Evolutionary conservation across 345 rosid species (phyloP).

Genomic region (Noccaea bulbosa): DNA sequence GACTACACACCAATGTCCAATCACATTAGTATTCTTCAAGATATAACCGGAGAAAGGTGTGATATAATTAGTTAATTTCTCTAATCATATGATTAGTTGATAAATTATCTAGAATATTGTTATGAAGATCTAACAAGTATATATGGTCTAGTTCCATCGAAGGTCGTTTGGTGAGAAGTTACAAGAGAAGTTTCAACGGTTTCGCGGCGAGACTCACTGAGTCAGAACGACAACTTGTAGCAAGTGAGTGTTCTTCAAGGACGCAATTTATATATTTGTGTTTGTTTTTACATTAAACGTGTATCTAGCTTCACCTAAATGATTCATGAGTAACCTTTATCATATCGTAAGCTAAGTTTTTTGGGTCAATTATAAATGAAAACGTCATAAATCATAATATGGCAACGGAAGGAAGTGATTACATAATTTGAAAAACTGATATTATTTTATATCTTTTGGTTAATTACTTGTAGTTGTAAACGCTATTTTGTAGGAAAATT

Average conservation of each 20-base stretch:
- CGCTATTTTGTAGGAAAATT: too few relatives aligned
- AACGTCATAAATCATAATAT: background rate
- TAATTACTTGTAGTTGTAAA: too few relatives aligned
- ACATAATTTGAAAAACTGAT: too few relatives aligned
- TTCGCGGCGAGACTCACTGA: conserved; percentile 56
- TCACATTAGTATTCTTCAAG: conserved; percentile 48
- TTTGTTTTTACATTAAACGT: background rate
- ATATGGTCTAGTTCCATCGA: conserved; percentile 33
- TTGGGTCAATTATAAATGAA: background rate
- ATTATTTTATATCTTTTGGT: too few relatives aligned
- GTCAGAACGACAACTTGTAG: conserved; percentile 50
- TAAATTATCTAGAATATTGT: too few relatives aligned
- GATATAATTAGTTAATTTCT: background rate
- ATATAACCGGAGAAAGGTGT: conserved; percentile 38
- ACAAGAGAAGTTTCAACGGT: conserved; percentile 64
- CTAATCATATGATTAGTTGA: too few relatives aligned
- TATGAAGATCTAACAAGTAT: background rate
- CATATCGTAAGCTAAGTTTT: background rate
- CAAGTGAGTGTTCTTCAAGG: conserved; percentile 44
- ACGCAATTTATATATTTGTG: background rate
- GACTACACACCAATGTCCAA: conserved; percentile 39
- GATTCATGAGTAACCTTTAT: background rate
- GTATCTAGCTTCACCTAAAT: background rate
- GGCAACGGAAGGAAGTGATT: too few relatives aligned
- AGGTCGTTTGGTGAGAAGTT: conserved; percentile 53